A percentile compares a stretch with the other conserved stretches of the same genome.
phyloP scores from a whole-genome alignment of 768 basidiomycete genomes.

The Tricholoma hemisulphureum region DNA sequence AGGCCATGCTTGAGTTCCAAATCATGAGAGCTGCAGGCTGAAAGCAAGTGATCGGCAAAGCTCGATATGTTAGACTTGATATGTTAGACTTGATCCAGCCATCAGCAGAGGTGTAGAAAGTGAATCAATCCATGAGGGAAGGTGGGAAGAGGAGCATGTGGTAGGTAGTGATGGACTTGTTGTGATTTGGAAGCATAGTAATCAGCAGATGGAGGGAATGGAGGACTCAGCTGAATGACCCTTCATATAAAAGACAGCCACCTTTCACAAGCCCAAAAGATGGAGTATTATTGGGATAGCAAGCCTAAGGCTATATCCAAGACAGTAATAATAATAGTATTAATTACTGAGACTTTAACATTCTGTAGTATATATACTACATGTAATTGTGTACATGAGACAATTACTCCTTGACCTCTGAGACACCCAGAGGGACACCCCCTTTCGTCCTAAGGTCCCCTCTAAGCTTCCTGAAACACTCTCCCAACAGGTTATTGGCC shows the following conservation, averaged over 20 bases:
- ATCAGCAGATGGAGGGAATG: constrained; percentile 11
- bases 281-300: too few species aligned
- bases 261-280: neutral
- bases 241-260: neutral
- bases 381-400: too few species aligned
- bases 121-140: constrained; percentile 18
- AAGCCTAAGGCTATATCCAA: too few species aligned
- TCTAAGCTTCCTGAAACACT: constrained; percentile 23
- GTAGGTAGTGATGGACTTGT: neutral
- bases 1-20: neutral
- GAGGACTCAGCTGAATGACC: constrained; percentile 7
- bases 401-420: too few species aligned
- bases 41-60: neutral
- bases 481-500: too few species aligned
- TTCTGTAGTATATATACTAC: too few species aligned
- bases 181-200: constrained; percentile 10
- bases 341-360: too few species aligned
- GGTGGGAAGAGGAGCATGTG: constrained; percentile 11
- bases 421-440: too few species aligned
- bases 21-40: neutral
- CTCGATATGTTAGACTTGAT: constrained; percentile 4
- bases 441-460: too few species aligned
- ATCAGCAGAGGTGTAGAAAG: constrained; percentile 6
- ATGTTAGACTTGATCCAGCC: constrained; percentile 21
- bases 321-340: too few species aligned